A percentile compares a stretch with the other conserved stretches of the same genome.
phyloP scores from a whole-genome alignment of 129 eudicot species.

The Flaveria robusta region DNA sequence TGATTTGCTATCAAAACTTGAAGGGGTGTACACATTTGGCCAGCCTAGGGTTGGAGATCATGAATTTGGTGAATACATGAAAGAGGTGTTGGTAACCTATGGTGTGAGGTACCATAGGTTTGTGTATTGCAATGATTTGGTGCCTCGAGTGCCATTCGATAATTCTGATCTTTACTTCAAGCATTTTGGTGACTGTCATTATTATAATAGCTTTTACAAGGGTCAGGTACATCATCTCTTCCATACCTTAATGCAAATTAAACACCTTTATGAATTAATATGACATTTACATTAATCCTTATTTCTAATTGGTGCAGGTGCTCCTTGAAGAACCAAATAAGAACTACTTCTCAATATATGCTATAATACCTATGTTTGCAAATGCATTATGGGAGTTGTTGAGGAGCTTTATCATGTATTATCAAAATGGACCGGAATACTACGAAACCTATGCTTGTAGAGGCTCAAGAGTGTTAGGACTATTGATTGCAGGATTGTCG shows the following conservation, averaged over 20 bases:
- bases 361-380: slow-evolving; percentile 37
- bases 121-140: slow-evolving; percentile 63
- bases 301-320: slow-evolving; percentile 31
- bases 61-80: slow-evolving; percentile 53
- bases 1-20: slow-evolving; percentile 44
- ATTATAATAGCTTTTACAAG: slow-evolving; percentile 53
- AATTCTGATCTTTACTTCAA: slow-evolving; percentile 39
- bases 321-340: slow-evolving; percentile 65
- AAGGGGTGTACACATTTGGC: slow-evolving; percentile 66
- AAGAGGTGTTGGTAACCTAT: slow-evolving; percentile 28
- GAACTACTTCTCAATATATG: slow-evolving; percentile 50
- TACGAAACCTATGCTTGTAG: slow-evolving; percentile 42
- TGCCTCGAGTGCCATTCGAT: slow-evolving; percentile 68
- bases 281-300: neutral
- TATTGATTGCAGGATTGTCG: slow-evolving; percentile 47
- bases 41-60: slow-evolving; percentile 73
- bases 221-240: slow-evolving; percentile 44
- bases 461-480: slow-evolving; percentile 41
- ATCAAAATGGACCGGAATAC: slow-evolving; percentile 48
- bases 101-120: slow-evolving; percentile 47
- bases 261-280: neutral
- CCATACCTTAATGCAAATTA: neutral
- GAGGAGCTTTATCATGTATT: slow-evolving; percentile 56
- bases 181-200: slow-evolving; percentile 64
- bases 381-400: slow-evolving; percentile 63